These are phyloP conservation scores for Aspergillus sp. DNA, from an alignment of 2,329 filamentous ascomycete species.

Conservation along the genomic window DNA sequence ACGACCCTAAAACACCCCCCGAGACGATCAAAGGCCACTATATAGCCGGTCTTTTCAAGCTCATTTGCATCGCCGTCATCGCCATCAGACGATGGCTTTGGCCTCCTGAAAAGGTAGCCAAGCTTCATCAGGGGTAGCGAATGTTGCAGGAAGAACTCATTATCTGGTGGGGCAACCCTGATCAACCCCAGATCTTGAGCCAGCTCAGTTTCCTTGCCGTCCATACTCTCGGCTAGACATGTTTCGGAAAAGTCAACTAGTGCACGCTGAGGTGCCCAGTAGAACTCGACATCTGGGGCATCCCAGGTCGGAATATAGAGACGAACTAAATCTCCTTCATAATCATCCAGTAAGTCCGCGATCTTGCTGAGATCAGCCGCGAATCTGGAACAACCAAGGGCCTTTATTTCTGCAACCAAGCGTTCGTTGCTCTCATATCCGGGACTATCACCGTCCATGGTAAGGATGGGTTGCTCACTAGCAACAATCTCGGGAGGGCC, in stretches of 20 bases:
- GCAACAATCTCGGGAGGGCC: conserved; percentile 16
- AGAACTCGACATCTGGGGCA: conserved; percentile 26
- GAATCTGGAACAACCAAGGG: conserved; percentile 39
- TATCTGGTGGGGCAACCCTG: conserved; percentile 29
- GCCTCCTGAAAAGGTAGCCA: conserved; percentile 37
- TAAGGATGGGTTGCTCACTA: conserved; percentile 29
- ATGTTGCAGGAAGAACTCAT: conserved; percentile 26
- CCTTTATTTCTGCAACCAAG: conserved; percentile 32
- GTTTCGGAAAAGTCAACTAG: conserved; percentile 36
- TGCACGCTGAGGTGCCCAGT: conserved; percentile 41
- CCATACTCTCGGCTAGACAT: conserved; percentile 7
- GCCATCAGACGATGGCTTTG: conserved; percentile 5
- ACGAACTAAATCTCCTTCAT: conserved; percentile 36
- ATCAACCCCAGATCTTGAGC: conserved; percentile 40
- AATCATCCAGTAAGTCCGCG: conserved; percentile 39
- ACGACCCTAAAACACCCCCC: conserved; percentile 35
- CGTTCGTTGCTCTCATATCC: conserved; percentile 31
- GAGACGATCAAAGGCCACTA: conserved; percentile 43
- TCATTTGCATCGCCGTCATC: conserved; percentile 5
- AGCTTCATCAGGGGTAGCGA: conserved; percentile 43
- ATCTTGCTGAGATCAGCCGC: conserved; percentile 30
- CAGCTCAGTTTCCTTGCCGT: conserved; percentile 21
- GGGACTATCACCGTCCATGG: conserved; percentile 30
- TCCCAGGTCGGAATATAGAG: conserved; percentile 19
- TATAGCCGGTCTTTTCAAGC: conserved; percentile 42